Conservation (phyloP, 2,329 filamentous ascomycete genomes). For the Microsporum audouinii region DNA sequence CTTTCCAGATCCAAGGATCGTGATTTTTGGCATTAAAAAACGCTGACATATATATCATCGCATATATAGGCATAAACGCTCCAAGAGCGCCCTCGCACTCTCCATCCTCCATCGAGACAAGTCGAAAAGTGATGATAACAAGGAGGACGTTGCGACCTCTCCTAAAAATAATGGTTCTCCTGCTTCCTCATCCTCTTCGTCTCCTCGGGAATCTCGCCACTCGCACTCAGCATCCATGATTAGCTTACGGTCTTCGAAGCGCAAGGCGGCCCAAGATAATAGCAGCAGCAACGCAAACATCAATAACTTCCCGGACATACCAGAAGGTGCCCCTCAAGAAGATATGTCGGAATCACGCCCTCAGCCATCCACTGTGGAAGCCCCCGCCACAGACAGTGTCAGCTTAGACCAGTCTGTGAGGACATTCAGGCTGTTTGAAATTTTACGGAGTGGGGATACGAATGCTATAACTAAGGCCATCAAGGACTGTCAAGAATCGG, state of each 20-base stretch:
- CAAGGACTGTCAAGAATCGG: conserved; percentile 44
- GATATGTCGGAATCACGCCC: conserved; percentile 20
- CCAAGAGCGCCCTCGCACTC: conserved; percentile 43
- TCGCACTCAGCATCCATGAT: conserved; percentile 20
- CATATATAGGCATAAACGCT: conserved; percentile 39
- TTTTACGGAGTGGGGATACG: conserved; percentile 79
- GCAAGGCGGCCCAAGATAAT: conserved; percentile 19
- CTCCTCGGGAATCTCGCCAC: conserved; percentile 19
- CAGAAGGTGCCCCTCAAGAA: conserved; percentile 18
- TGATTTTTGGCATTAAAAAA: background rate
- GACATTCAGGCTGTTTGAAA: conserved; percentile 90
- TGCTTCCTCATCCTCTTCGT: conserved; percentile 20
- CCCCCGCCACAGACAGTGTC: conserved; percentile 25
- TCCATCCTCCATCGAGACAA: conserved; percentile 44
- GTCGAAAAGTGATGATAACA: conserved; percentile 34
- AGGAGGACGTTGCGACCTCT: conserved; percentile 18
- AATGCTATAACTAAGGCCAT: conserved; percentile 80
- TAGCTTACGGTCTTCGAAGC: conserved; percentile 24
- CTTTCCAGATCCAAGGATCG: background rate
- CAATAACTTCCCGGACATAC: conserved; percentile 14
- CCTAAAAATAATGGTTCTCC: conserved; percentile 20
- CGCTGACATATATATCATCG: conserved; percentile 2
- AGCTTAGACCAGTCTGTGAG: conserved; percentile 86
- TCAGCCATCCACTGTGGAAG: conserved; percentile 25
- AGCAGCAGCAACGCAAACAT: conserved; percentile 8